Conservation (phyloP, 2,329 filamentous ascomycete genomes). For the Colletotrichum sp. region DNA sequence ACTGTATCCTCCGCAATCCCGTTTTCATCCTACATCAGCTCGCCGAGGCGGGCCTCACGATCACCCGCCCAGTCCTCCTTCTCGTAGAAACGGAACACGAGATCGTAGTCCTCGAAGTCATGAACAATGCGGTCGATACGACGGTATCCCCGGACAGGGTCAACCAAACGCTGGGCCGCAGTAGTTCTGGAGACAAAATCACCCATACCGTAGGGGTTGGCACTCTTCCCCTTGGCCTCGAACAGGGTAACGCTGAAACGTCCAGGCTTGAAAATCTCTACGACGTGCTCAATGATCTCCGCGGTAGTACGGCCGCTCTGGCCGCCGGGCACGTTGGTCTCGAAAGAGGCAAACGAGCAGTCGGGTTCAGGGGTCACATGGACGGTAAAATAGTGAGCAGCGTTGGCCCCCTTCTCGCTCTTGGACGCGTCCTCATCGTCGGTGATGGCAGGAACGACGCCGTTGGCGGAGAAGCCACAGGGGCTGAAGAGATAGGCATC, state of each 20-base stretch:
- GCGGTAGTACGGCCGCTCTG: constrained; percentile 88
- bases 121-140: constrained; percentile 95
- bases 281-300: constrained; percentile 92
- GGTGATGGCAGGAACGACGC: constrained; percentile 82
- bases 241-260: constrained; percentile 97
- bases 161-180: constrained; percentile 63
- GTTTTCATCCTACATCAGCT: constrained; percentile 40
- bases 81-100: constrained; percentile 97
- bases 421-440: constrained; percentile 46
- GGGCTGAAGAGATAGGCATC: constrained; percentile 97
- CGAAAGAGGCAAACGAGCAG: constrained; percentile 97
- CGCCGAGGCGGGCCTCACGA: constrained; percentile 58
- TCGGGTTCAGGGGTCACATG: constrained; percentile 97
- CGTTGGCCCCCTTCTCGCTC: constrained; percentile 43
- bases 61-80: constrained; percentile 75
- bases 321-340: constrained; percentile 93
- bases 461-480: constrained; percentile 97
- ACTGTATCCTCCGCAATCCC: not conserved
- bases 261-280: constrained; percentile 95
- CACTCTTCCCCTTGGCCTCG: constrained; percentile 74
- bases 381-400: constrained; percentile 94
- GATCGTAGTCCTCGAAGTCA: constrained; percentile 95
- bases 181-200: constrained; percentile 41
- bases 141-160: constrained; percentile 83
- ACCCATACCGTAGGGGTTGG: constrained; percentile 43